These are phyloP conservation scores for thale cress (Arabidopsis thaliana) DNA, from an alignment of 345 rosid species.

Conservation along the genomic window DNA sequence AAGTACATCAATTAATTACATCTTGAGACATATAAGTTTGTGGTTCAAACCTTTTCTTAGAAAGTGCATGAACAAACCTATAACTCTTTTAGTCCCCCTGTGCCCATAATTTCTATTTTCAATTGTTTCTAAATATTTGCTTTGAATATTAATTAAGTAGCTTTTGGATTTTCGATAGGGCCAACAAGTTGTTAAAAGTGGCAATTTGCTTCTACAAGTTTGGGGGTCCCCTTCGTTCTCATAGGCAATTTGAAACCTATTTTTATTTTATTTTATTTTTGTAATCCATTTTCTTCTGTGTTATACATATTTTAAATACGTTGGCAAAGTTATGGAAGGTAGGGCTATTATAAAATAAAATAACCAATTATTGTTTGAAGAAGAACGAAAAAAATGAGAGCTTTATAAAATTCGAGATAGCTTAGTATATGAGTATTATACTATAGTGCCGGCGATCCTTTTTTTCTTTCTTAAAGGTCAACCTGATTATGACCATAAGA, in stretches of 20 bases:
- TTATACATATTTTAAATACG: not conserved
- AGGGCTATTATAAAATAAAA: constrained; percentile 3
- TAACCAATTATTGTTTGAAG: constrained; percentile 37
- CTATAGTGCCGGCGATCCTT: constrained; percentile 20
- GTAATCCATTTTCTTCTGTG: constrained; percentile 15
- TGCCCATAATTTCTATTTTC: constrained; percentile 11
- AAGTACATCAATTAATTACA: constrained; percentile 1
- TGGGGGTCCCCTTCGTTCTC: constrained; percentile 38
- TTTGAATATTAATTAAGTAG: constrained; percentile 6
- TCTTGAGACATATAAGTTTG: constrained; percentile 12
- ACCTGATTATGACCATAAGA: constrained; percentile 22
- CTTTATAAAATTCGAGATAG: constrained; percentile 1
- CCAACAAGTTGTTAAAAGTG: constrained; percentile 34
- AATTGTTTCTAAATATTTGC: constrained; percentile 11
- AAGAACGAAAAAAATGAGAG: not conserved
- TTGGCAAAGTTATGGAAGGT: constrained; percentile 31
- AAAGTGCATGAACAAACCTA: constrained; percentile 35
- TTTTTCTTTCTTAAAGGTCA: constrained; percentile 20
- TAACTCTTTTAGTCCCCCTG: constrained; percentile 33
- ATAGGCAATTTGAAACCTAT: constrained; percentile 29
- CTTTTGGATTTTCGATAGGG: constrained; percentile 44
- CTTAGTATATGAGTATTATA: not conserved
- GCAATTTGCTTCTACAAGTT: constrained; percentile 42
- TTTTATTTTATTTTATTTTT: not conserved
- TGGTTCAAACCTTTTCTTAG: constrained; percentile 22